Percentiles rank a stretch among this genome's conserved stretches.
phyloP scores from a whole-genome alignment of 1,284 basidiomycete species.

The Puccinia triticina region DNA sequence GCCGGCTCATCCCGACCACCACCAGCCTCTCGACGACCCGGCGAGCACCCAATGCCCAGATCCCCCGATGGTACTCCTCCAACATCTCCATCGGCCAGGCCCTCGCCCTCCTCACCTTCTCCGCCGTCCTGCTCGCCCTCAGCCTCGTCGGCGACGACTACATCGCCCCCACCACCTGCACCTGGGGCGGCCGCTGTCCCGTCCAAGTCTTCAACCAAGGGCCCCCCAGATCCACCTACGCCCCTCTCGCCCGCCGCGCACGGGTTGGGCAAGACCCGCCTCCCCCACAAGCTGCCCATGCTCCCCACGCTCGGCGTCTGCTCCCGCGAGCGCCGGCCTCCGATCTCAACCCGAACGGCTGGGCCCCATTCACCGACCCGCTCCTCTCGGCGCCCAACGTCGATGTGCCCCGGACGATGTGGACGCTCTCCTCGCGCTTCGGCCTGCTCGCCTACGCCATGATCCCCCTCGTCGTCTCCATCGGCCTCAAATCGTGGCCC shows the following conservation, averaged over 20 bases:
- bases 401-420: conserved; percentile 73
- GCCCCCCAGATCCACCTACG: conserved; percentile 41
- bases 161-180: conserved; percentile 66
- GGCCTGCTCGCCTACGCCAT: conserved; percentile 79
- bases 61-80: conserved; percentile 34
- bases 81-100: conserved; percentile 39
- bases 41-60: neutral
- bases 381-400: conserved; percentile 63
- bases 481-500: conserved; percentile 79
- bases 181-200: conserved; percentile 55
- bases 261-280: neutral
- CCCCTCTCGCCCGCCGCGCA: conserved; percentile 7
- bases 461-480: conserved; percentile 73
- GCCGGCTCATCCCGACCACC: conserved; percentile 13
- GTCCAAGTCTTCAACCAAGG: conserved; percentile 51
- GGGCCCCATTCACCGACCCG: conserved; percentile 56
- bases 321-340: conserved; percentile 49
- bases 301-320: conserved; percentile 35
- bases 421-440: conserved; percentile 74
- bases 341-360: conserved; percentile 56
- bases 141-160: conserved; percentile 73
- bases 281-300: conserved; percentile 31
- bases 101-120: conserved; percentile 63
- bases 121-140: conserved; percentile 56
- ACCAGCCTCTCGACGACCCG: neutral